Base-by-base conservation (phyloP, 805 yeast genomes). In the Lachancea sp. region DNA sequence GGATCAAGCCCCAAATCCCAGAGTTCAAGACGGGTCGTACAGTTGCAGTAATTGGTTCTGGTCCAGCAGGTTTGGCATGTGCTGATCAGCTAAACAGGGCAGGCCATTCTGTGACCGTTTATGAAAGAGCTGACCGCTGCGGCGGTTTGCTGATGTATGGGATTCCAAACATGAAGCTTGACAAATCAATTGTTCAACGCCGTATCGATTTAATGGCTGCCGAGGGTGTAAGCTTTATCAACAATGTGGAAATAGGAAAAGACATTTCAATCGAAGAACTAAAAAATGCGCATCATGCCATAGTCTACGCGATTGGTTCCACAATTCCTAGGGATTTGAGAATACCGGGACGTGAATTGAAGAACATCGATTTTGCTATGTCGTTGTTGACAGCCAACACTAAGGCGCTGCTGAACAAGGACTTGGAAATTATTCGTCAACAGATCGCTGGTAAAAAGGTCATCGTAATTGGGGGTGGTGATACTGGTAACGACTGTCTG, bases 61-160 rank as follows among this genome's bases (percentile, higher is more conserved):
- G 99, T 42, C 98, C 99, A 26, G 81, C 98, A 42, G 99, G 99
- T 62, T 74, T 91, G 63, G 95, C 99, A 35, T 80, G 90, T 65
- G 98, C 99, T 50, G 98, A 91, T 66, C 98, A 91, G 73, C 78
- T 91, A 65, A 91, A 91, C 77, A 84, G 81, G 62, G 97, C 98
- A 30, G 99, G 99, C 47, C 99, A 91, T 68, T 57, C 64, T 13
- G 97, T 93, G 42, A 86, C 90, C 30, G 93, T 91, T 39, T 91
- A 83, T 66, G 99, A 91, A 71, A 81, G 98, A 65, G 74, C 90
- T 42, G 97, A 93, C 70, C 80, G 97, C 66, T 85, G 91, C 40
- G 99, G 99, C 74, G 99, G 99, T 46, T 75, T 91, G 63, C 69
- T 91, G 71, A 93, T 93, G 98, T 91, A 91, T 67, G 99, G 99